Conservation (phyloP, 345 rosid genomes). For the Viola odorata region DNA sequence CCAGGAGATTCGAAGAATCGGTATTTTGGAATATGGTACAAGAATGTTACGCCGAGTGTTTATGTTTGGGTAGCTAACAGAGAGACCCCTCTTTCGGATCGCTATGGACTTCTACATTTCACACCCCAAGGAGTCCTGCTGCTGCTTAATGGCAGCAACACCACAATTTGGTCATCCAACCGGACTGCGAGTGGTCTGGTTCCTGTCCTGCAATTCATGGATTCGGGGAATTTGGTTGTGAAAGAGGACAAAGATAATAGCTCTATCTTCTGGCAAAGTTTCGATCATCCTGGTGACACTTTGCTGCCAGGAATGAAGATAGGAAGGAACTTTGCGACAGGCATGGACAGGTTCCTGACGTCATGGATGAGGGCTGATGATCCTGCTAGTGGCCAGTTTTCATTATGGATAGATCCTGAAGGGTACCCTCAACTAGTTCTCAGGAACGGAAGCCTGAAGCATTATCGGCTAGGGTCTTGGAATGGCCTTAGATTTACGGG, state of each 20-base stretch:
- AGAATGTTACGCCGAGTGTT: background rate
- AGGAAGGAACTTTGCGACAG: constrained; percentile 7
- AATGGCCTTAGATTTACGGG: constrained; percentile 22
- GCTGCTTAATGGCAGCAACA: background rate
- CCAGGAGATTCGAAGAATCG: constrained; percentile 8
- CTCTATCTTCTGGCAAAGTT: constrained; percentile 19
- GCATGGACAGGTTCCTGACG: constrained; percentile 4
- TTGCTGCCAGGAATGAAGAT: constrained; percentile 20
- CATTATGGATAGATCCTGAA: constrained; percentile 7
- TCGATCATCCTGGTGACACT: constrained; percentile 14
- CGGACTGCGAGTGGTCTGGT: background rate
- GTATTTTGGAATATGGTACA: constrained; percentile 27
- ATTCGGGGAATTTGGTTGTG: constrained; percentile 20
- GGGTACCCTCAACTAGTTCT: constrained; percentile 26
- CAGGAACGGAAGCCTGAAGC: background rate
- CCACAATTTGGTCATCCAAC: background rate
- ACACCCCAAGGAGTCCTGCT: constrained; percentile 1
- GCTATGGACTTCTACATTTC: constrained; percentile 8
- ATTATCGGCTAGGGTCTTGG: constrained; percentile 22
- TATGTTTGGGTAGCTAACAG: constrained; percentile 28
- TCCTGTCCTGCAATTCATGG: constrained; percentile 7
- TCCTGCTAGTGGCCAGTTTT: constrained; percentile 17
- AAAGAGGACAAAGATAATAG: background rate
- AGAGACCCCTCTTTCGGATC: background rate
- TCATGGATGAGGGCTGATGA: constrained; percentile 20